Conservation (phyloP, 176 grass and related monocot species). For the Oryza australiensis region DNA sequence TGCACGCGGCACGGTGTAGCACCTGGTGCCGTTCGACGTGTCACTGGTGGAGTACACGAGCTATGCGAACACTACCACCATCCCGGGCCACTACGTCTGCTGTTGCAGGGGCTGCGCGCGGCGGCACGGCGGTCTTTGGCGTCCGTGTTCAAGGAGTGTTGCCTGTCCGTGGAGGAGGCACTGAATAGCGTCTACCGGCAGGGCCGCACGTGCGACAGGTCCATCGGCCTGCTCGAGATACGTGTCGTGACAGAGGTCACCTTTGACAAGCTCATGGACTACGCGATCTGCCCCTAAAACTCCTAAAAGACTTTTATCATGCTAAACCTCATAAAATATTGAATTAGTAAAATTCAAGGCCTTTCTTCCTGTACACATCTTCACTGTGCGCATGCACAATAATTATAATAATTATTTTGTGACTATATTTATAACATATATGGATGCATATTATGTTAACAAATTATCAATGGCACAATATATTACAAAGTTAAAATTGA, state of each 20-base stretch:
- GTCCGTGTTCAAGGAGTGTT: constrained; percentile 90
- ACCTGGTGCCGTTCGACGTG: constrained; percentile 74
- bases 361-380: too few relatives aligned
- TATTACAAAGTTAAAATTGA: too few relatives aligned
- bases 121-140: constrained; percentile 64
- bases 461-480: too few relatives aligned
- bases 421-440: too few relatives aligned
- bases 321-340: too few relatives aligned
- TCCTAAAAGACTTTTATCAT: too few relatives aligned
- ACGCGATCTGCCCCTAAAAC: constrained; percentile 84
- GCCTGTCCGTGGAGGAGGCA: constrained; percentile 83
- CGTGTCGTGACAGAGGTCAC: constrained; percentile 81
- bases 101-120: constrained; percentile 83
- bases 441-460: too few relatives aligned
- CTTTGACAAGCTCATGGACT: constrained; percentile 99
- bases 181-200: constrained; percentile 95
- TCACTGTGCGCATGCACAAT: too few relatives aligned
- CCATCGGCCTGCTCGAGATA: constrained; percentile 89
- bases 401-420: too few relatives aligned
- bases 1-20: constrained; percentile 80
- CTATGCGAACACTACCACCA: constrained; percentile 69
- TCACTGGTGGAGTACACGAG: constrained; percentile 90
- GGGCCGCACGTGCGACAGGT: constrained; percentile 73
- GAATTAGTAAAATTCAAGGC: too few relatives aligned
- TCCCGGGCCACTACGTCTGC: constrained; percentile 93